phyloP scores from a whole-genome alignment of 257 asterid species.

The Mentha longifolia region DNA sequence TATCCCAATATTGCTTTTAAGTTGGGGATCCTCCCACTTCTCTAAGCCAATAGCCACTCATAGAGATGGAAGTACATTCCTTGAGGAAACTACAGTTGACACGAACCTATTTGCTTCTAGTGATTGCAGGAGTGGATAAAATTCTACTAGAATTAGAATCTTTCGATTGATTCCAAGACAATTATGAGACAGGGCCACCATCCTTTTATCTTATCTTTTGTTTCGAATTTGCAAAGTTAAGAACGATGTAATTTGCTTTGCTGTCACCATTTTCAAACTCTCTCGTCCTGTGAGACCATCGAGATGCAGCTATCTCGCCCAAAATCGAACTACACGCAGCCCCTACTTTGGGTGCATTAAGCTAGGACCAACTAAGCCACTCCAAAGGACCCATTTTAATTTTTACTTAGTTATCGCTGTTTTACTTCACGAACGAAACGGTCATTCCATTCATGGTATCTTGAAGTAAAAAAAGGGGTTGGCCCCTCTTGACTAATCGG shows the following conservation, averaged over 20 bases:
- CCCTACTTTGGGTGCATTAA: neutral
- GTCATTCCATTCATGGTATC: neutral
- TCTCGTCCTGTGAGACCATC: too few species aligned
- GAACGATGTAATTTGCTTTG: neutral
- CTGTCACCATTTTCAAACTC: neutral
- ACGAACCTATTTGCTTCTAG: constrained; percentile 9
- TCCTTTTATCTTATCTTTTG: constrained; percentile 3
- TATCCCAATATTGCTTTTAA: constrained; percentile 1
- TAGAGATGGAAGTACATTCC: neutral
- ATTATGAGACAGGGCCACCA: constrained; percentile 1
- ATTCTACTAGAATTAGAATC: constrained; percentile 24
- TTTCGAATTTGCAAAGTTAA: neutral
- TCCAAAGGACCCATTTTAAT: too few species aligned
- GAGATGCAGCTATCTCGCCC: neutral
- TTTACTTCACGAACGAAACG: neutral
- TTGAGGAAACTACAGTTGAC: constrained; percentile 15
- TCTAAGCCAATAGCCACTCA: constrained; percentile 26
- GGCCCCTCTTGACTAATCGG: neutral
- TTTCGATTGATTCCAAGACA: too few species aligned
- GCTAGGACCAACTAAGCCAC: too few species aligned
- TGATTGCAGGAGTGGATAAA: constrained; percentile 24
- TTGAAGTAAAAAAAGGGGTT: neutral
- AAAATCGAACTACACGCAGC: neutral
- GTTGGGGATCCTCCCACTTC: constrained; percentile 1
- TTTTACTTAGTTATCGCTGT: too few species aligned